Evolutionary conservation across 2,329 filamentous ascomycete genomes (phyloP).

Genomic region (Monilinia vaccinii-corymbosi): DNA sequence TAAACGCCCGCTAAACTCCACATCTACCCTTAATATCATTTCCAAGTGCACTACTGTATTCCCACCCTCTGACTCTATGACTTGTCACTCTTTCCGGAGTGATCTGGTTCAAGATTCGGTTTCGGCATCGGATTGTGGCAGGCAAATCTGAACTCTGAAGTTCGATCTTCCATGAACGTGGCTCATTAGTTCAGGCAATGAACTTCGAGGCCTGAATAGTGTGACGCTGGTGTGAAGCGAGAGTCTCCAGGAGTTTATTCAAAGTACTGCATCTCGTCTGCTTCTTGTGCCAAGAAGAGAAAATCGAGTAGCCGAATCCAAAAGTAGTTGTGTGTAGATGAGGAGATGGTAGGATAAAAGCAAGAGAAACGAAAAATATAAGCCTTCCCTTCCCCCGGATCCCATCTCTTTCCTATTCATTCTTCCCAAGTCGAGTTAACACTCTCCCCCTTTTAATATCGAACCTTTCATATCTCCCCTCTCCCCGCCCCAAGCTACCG

Average conservation of each 20-base stretch:
- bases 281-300: background rate
- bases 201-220: background rate
- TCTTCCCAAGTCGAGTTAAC: background rate
- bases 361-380: background rate
- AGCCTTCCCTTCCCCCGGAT: background rate
- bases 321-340: background rate
- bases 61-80: background rate
- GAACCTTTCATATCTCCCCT: conserved; percentile 7
- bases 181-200: background rate
- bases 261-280: background rate
- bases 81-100: background rate
- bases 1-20: background rate
- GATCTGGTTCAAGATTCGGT: background rate
- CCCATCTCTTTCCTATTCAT: background rate
- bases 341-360: background rate
- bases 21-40: background rate
- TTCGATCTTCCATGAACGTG: background rate
- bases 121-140: background rate
- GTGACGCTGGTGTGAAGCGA: background rate
- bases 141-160: background rate
- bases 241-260: background rate
- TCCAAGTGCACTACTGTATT: background rate
- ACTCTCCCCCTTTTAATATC: background rate
- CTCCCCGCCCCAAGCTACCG: conserved; percentile 40
- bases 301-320: background rate